Base-by-base conservation (phyloP, 192 early-diverging fungal genomes). In the Geranomyces variabilis region DNA sequence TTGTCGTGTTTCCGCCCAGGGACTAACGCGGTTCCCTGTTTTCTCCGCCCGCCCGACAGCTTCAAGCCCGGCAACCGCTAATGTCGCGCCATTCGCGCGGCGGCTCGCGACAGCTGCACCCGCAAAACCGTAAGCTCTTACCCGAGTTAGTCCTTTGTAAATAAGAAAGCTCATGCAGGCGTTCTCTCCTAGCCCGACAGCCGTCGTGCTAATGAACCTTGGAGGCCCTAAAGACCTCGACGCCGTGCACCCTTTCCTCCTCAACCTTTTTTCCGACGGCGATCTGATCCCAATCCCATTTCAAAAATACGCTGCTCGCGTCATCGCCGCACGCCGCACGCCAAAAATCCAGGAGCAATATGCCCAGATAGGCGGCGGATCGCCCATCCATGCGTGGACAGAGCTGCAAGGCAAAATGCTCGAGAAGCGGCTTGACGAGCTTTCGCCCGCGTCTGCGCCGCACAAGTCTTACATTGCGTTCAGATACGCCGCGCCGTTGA, bases 401-500 rank as follows among this genome's bases (percentile, higher is more conserved):
- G 83, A 90, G 55, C 75, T 86, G 64, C 96, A 98, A 76, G 96
- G 93, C 9, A 70, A 86, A 43, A 77, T 86, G 41, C 88, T 98
- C 83, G 91, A 87, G 66, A 83, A 88, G 59, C 59, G 89, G 2
- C 79, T 98, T 49, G 92, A 96, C 77, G 75, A 81, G 60, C 79
- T 87, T 21, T 86, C 85, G 17, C 93, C 94, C 3, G 86, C 89
- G 43, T 90, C 91, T 30, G 93, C 91, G 8, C 94, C 94, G 26
- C 94, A 96, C 71, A 92, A 90, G 73, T 83, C 89, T 60, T 98
- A 96, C 76, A 90, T 96, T 46, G 96, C 92, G 6, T 98, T 98
- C 80, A 82, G 96, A 48, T 98, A 98, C 83, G 91, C 92, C 0
- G 69, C 81, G 22, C 96, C 96, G 31, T 81, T 91, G 60, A 94